Evolutionary conservation across 1,284 basidiomycete species (phyloP).

Genomic region (Cystobasidium slooffiae): DNA sequence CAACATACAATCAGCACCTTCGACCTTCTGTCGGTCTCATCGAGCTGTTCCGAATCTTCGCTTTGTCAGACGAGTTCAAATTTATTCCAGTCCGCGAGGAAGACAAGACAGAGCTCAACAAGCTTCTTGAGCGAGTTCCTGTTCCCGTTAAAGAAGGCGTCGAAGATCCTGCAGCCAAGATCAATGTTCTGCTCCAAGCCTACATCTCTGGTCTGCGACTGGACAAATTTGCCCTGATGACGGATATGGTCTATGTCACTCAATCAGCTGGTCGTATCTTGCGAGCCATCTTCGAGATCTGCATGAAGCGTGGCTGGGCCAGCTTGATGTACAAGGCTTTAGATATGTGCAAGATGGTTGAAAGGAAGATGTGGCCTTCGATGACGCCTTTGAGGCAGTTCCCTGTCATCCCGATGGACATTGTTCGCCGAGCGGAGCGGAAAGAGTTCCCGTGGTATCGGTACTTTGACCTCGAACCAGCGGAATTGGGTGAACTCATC

Average conservation of each 20-base stretch:
- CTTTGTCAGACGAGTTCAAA: constrained; percentile 96
- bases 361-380: constrained; percentile 78
- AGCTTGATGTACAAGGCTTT: constrained; percentile 86
- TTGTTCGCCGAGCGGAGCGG: constrained; percentile 89
- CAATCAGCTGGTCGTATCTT: constrained; percentile 70
- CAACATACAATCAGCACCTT: constrained; percentile 93
- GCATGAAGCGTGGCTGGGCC: constrained; percentile 97
- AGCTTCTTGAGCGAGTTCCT: constrained; percentile 81
- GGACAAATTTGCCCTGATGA: constrained; percentile 92
- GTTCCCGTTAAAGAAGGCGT: constrained; percentile 97
- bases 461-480: constrained; percentile 80
- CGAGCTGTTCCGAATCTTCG: constrained; percentile 95
- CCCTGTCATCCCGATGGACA: constrained; percentile 82
- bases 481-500: constrained; percentile 89
- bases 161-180: constrained; percentile 94
- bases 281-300: constrained; percentile 97
- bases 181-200: constrained; percentile 93
- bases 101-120: constrained; percentile 56
- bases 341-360: constrained; percentile 93
- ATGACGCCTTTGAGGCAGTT: constrained; percentile 98
- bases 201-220: constrained; percentile 95
- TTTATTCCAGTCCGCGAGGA: constrained; percentile 74
- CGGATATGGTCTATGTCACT: constrained; percentile 84
- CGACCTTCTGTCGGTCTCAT: constrained; percentile 78
- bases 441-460: constrained; percentile 99